These are phyloP conservation scores for Ophiocordyceps robertsii DNA, from an alignment of 2,329 filamentous ascomycete genomes.

Conservation along the genomic window DNA sequence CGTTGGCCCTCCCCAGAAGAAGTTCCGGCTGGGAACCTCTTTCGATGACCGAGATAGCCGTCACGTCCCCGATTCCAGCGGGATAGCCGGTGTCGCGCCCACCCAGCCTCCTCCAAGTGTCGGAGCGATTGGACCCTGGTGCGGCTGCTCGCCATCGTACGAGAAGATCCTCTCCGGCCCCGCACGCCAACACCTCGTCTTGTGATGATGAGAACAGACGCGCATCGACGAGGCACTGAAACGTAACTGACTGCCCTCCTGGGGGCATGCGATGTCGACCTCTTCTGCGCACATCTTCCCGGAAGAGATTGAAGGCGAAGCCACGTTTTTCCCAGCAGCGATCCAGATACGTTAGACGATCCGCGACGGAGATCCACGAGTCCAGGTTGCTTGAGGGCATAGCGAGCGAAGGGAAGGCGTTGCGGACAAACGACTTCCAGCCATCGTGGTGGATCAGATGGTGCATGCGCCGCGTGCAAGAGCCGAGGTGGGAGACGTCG, in stretches of 20 bases:
- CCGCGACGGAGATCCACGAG: conserved; percentile 25
- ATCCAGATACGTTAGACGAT: conserved; percentile 34
- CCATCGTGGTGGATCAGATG: conserved; percentile 25
- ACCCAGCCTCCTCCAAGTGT: conserved; percentile 22
- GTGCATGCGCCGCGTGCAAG: conserved; percentile 24
- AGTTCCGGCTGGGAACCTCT: conserved; percentile 17
- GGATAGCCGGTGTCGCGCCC: conserved; percentile 25
- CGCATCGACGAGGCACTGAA: conserved; percentile 35
- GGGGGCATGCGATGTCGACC: background rate
- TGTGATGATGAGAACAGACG: conserved; percentile 18
- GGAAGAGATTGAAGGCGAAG: conserved; percentile 20
- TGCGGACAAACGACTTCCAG: conserved; percentile 36
- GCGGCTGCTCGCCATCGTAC: conserved; percentile 23
- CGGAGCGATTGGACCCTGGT: conserved; percentile 7
- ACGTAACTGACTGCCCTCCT: conserved; percentile 21
- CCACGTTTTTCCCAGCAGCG: conserved; percentile 38
- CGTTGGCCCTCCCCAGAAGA: conserved; percentile 35
- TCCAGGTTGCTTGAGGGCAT: conserved; percentile 13
- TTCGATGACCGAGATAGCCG: conserved; percentile 29
- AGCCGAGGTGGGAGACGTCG: conserved; percentile 28
- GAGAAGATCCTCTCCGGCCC: conserved; percentile 37
- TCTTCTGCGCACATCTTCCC: conserved; percentile 8
- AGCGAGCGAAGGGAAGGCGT: conserved; percentile 26
- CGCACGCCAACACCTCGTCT: conserved; percentile 35
- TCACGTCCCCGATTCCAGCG: conserved; percentile 35